A percentile compares a stretch with the other conserved stretches of the same genome.
These are phyloP conservation scores for Bimuria novae-zelandiae DNA, from an alignment of 2,329 filamentous ascomycete genomes.

Conservation along the genomic window DNA sequence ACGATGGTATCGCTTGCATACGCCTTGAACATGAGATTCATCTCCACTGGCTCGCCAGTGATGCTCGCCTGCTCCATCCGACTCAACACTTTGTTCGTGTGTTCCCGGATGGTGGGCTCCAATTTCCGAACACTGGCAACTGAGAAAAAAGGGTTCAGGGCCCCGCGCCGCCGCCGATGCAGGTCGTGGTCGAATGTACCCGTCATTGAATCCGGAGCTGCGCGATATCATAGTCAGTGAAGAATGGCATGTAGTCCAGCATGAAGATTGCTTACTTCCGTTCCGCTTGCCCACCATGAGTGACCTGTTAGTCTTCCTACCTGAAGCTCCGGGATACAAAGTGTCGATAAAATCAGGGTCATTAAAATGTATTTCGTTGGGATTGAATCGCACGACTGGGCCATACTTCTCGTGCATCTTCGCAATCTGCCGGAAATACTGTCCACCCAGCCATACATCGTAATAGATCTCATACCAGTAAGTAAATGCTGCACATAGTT, in stretches of 20 bases:
- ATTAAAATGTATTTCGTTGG: constrained; percentile 16
- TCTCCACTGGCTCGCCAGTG: not conserved
- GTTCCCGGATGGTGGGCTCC: not conserved
- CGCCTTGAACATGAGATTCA: not conserved
- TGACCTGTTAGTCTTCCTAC: not conserved
- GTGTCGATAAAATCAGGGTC: constrained; percentile 15
- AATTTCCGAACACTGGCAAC: not conserved
- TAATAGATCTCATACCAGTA: constrained; percentile 4
- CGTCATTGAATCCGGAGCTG: not conserved
- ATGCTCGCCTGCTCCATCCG: constrained; percentile 3
- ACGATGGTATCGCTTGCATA: not conserved
- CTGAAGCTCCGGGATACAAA: constrained; percentile 3
- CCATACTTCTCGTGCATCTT: constrained; percentile 10
- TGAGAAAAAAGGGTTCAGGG: not conserved
- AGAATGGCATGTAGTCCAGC: not conserved
- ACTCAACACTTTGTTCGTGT: not conserved
- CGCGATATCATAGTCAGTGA: not conserved
- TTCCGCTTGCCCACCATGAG: not conserved
- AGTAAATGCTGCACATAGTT: not conserved
- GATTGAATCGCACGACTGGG: constrained; percentile 18
- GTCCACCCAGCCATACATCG: constrained; percentile 2
- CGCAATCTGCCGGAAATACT: not conserved
- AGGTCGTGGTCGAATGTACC: not conserved
- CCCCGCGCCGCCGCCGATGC: not conserved
- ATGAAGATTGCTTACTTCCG: not conserved